phyloP scores from a whole-genome alignment of 306 rosid genomes.

The Boehmeria nivea region DNA sequence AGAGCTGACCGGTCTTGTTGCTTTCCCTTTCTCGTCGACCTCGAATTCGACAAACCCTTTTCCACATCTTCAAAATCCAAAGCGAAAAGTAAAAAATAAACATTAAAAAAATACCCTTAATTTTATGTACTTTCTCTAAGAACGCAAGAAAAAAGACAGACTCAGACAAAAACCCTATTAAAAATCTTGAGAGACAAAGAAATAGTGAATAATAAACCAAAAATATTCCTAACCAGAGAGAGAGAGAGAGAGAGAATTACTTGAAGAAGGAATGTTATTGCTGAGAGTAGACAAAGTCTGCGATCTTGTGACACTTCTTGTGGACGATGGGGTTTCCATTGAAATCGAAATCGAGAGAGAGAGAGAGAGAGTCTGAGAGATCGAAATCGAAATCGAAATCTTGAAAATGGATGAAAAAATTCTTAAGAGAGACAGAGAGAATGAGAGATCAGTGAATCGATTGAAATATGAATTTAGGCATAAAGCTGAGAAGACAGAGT shows the following conservation, averaged over 20 bases:
- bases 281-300: constrained; percentile 29
- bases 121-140: too few species aligned
- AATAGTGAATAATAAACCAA: neutral
- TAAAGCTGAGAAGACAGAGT: neutral
- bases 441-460: too few species aligned
- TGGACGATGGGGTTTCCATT: constrained; percentile 91
- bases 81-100: too few species aligned
- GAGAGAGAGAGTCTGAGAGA: neutral
- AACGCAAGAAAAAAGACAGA: neutral
- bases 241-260: constrained; percentile 37
- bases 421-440: neutral
- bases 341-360: constrained; percentile 14
- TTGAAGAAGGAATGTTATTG: constrained; percentile 46
- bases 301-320: constrained; percentile 74
- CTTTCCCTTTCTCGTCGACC: constrained; percentile 36
- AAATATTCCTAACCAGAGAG: neutral
- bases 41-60: constrained; percentile 37
- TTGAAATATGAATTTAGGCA: neutral
- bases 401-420: neutral
- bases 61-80: constrained; percentile 39
- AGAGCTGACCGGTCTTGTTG: constrained; percentile 59
- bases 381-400: neutral
- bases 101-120: too few species aligned
- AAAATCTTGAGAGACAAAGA: neutral
- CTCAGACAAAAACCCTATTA: neutral